Conservation (phyloP, 805 yeast genomes). For the Starmerella scarabaei region DNA sequence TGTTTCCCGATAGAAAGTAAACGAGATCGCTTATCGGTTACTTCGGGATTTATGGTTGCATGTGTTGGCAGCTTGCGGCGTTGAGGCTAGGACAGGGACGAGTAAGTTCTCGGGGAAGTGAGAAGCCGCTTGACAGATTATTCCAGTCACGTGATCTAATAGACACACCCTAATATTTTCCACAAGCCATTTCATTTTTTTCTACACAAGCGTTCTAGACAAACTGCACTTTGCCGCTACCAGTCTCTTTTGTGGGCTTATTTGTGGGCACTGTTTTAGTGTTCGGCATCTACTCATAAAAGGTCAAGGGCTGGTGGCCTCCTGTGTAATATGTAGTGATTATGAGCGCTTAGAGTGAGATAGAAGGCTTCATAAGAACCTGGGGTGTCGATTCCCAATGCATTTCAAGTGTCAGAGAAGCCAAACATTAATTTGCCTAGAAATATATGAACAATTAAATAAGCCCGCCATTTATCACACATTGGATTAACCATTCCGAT, state of each 20-base stretch:
- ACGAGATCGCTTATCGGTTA: no score
- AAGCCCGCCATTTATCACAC: slow-evolving; percentile 24
- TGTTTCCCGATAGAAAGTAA: no score
- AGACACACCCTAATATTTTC: no score
- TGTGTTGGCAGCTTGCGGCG: no score
- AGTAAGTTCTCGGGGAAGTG: no score
- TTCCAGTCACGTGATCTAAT: no score
- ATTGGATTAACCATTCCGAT: slow-evolving; percentile 26
- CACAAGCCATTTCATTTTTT: no score
- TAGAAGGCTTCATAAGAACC: slow-evolving; percentile 25
- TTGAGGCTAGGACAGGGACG: no score
- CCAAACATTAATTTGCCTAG: slow-evolving; percentile 19
- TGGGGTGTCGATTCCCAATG: slow-evolving; percentile 19
- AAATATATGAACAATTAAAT: slow-evolving; percentile 10
- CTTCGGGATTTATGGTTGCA: no score
- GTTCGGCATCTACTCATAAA: background rate
- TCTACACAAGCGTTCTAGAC: slow-evolving; percentile 23
- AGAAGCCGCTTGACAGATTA: no score
- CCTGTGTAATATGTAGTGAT: slow-evolving; percentile 23
- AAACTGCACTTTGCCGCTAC: slow-evolving; percentile 21
- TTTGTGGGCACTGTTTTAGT: slow-evolving; percentile 17
- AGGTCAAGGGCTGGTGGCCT: slow-evolving; percentile 1
- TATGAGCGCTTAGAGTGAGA: slow-evolving; percentile 23
- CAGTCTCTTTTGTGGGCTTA: slow-evolving; percentile 1
- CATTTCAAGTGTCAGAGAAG: slow-evolving; percentile 27